Conservation (phyloP, 768 basidiomycete genomes). For the Lentinus brumalis region DNA sequence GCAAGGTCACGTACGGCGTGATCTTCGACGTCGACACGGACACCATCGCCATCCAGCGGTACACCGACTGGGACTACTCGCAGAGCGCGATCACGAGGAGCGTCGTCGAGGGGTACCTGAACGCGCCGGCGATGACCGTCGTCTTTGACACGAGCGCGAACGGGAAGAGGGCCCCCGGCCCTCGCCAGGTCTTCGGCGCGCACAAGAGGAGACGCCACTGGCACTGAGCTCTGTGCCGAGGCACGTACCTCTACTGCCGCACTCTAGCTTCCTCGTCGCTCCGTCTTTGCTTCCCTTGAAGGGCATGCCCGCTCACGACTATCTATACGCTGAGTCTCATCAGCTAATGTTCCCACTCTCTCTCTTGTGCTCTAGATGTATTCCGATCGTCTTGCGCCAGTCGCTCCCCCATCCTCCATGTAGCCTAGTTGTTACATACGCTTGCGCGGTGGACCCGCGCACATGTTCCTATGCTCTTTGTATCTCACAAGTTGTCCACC, state of each 20-base stretch:
- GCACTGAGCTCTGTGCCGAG: slow-evolving; percentile 1
- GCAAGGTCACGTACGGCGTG: slow-evolving; percentile 21
- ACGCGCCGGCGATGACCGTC: slow-evolving; percentile 24
- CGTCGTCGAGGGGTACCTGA: slow-evolving; percentile 29
- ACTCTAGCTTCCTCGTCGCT: too few relatives aligned
- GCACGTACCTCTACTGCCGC: background rate
- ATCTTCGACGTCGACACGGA: slow-evolving; percentile 32
- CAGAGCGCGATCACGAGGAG: slow-evolving; percentile 25
- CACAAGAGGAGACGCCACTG: slow-evolving; percentile 20
- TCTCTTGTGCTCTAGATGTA: too few relatives aligned
- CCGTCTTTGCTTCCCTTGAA: too few relatives aligned
- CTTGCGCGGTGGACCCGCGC: too few relatives aligned
- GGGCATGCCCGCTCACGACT: too few relatives aligned
- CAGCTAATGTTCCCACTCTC: too few relatives aligned
- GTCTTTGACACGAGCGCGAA: slow-evolving; percentile 17
- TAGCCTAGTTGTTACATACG: too few relatives aligned
- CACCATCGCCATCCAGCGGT: slow-evolving; percentile 26
- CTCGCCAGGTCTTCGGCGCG: slow-evolving; percentile 18
- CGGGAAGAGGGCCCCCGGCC: background rate
- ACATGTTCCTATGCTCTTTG: too few relatives aligned
- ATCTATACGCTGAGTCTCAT: too few relatives aligned
- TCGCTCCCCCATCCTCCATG: too few relatives aligned
- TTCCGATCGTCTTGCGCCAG: too few relatives aligned
- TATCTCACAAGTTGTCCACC: background rate
- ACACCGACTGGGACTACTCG: slow-evolving; percentile 28